Evolutionary conservation across 2,329 filamentous ascomycete species (phyloP).

Genomic region (Phyllosticta capitalensis): DNA sequence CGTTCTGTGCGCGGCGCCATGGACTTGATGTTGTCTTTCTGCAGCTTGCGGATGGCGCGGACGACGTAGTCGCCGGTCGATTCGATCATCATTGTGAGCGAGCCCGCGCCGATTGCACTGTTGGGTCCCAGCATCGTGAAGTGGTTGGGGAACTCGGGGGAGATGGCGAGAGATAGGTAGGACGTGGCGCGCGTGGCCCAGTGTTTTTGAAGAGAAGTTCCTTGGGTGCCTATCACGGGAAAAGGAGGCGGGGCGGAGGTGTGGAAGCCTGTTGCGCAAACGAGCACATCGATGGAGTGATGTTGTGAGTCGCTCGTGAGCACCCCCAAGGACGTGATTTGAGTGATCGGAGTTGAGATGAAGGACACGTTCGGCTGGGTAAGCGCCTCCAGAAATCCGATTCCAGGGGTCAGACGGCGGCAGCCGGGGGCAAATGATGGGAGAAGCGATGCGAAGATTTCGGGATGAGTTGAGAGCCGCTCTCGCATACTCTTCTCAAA

Average conservation of each 20-base stretch:
- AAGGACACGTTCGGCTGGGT: slow-evolving; percentile 31
- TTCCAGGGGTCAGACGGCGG: slow-evolving; percentile 41
- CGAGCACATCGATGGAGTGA: slow-evolving; percentile 33
- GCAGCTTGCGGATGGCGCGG: slow-evolving; percentile 32
- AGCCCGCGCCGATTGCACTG: slow-evolving; percentile 30
- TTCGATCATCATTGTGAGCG: slow-evolving; percentile 34
- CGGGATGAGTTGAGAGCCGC: slow-evolving; percentile 26
- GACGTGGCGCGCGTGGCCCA: slow-evolving; percentile 25
- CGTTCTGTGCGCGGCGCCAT: slow-evolving; percentile 24
- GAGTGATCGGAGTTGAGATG: slow-evolving; percentile 26
- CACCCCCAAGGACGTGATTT: slow-evolving; percentile 28
- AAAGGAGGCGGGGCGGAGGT: slow-evolving; percentile 30
- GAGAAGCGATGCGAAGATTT: slow-evolving; percentile 33
- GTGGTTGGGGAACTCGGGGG: slow-evolving; percentile 28
- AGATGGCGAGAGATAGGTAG: slow-evolving; percentile 22
- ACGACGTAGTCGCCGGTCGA: slow-evolving; percentile 30
- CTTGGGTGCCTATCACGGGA: slow-evolving; percentile 17
- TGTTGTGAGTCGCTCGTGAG: slow-evolving; percentile 31
- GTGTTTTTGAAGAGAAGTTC: slow-evolving; percentile 23
- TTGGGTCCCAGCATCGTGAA: slow-evolving; percentile 36
- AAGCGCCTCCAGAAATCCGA: slow-evolving; percentile 43
- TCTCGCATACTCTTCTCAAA: slow-evolving; percentile 35
- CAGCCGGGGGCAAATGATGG: slow-evolving; percentile 39
- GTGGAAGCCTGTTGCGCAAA: slow-evolving; percentile 39
- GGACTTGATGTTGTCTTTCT: slow-evolving; percentile 32